A percentile compares a stretch with the other conserved stretches of the same genome.
Conservation (phyloP, 495 filamentous ascomycete species). For the Aspergillus coremiiformis region DNA sequence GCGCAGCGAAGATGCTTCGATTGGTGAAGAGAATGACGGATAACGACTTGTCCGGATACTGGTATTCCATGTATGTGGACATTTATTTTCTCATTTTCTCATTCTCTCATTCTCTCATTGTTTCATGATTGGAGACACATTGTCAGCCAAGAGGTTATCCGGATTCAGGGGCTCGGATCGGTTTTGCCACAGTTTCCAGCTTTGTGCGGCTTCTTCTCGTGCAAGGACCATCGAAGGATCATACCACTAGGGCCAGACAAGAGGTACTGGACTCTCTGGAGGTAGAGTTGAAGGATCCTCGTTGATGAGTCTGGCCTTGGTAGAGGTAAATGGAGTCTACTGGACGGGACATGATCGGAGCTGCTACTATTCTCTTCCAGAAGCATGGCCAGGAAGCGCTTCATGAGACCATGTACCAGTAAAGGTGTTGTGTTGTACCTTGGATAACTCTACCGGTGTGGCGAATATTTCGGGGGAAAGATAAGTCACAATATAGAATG, state of each 20-base stretch:
- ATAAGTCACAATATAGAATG: background rate
- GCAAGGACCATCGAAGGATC: slow-evolving; percentile 24
- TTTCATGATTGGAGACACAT: background rate
- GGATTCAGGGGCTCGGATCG: slow-evolving; percentile 26
- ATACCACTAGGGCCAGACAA: slow-evolving; percentile 21
- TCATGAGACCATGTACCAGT: background rate
- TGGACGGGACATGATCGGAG: slow-evolving; percentile 19
- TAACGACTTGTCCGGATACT: slow-evolving; percentile 27
- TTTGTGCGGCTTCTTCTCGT: slow-evolving; percentile 28
- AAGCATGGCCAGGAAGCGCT: slow-evolving; percentile 20
- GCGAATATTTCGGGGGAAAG: background rate
- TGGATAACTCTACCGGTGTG: background rate
- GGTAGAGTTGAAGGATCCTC: slow-evolving; percentile 23
- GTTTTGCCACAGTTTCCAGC: slow-evolving; percentile 31
- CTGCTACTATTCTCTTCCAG: slow-evolving; percentile 23
- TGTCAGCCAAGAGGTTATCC: background rate
- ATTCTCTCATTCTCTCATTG: background rate
- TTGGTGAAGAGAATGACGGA: slow-evolving; percentile 21
- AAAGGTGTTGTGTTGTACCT: background rate
- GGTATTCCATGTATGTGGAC: slow-evolving; percentile 30
- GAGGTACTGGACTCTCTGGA: slow-evolving; percentile 24
- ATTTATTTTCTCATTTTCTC: background rate
- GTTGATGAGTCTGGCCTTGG: slow-evolving; percentile 24
- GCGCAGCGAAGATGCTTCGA: slow-evolving; percentile 26
- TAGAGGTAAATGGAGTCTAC: slow-evolving; percentile 24